phyloP scores from a whole-genome alignment of 805 yeast species.

The Wickerhamiella brachini region DNA sequence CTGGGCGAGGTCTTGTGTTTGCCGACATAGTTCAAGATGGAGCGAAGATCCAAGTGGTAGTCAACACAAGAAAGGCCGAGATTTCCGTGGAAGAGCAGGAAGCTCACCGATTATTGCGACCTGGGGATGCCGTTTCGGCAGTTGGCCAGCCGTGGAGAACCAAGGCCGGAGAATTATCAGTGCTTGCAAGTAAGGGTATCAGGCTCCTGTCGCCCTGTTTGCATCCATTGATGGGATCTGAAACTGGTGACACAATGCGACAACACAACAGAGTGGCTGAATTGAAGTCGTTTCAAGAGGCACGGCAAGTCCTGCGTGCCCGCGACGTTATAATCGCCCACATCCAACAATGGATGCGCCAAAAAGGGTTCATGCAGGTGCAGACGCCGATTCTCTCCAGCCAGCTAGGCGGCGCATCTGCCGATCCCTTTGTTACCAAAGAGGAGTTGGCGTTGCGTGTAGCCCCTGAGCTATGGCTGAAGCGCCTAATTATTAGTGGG shows the following conservation, averaged over 20 bases:
- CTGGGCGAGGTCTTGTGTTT: conserved; percentile 59
- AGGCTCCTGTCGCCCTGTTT: conserved; percentile 53
- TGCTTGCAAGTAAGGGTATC: conserved; percentile 41
- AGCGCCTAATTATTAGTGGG: conserved; percentile 69
- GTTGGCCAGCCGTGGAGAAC: conserved; percentile 65
- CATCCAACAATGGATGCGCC: conserved; percentile 44
- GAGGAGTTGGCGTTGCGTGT: conserved; percentile 51
- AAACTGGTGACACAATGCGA: conserved; percentile 41
- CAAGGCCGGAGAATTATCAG: conserved; percentile 62
- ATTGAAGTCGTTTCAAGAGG: conserved; percentile 44
- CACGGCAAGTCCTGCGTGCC: conserved; percentile 34
- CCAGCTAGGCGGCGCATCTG: conserved; percentile 77
- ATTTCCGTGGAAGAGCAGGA: conserved; percentile 32
- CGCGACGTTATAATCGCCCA: conserved; percentile 42
- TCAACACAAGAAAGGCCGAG: conserved; percentile 37
- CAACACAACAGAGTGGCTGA: conserved; percentile 61
- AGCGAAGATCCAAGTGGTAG: conserved; percentile 44
- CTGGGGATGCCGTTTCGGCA: conserved; percentile 60
- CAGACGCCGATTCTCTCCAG: conserved; percentile 72
- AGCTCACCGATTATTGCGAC: conserved; percentile 30
- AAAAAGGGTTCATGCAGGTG: conserved; percentile 57
- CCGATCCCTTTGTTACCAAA: conserved; percentile 66
- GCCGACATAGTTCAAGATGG: conserved; percentile 55
- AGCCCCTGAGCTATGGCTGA: conserved; percentile 94
- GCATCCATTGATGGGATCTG: conserved; percentile 52